Evolutionary conservation across 371 early-diverging fungal species (phyloP).

Genomic region (Fennellomyces sp.): DNA sequence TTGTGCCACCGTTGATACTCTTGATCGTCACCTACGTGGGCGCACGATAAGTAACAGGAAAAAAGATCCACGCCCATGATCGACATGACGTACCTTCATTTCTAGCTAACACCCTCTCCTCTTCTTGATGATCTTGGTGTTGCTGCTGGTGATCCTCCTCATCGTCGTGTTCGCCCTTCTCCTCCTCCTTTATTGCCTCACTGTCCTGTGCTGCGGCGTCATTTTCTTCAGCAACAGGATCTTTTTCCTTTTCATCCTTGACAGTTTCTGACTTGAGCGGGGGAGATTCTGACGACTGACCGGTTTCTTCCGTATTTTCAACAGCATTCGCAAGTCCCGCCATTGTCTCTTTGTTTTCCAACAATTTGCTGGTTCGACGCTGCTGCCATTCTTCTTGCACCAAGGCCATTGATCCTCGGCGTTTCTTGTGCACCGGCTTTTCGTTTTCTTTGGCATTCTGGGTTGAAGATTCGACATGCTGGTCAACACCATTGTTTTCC

Average conservation of each 20-base stretch:
- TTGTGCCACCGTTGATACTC: conserved; percentile 32
- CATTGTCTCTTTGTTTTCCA: conserved; percentile 3
- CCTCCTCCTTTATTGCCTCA: neutral
- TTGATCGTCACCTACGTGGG: conserved; percentile 25
- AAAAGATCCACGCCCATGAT: neutral
- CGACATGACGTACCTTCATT: neutral
- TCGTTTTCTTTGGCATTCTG: neutral
- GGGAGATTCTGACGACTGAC: neutral
- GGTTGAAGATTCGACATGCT: neutral
- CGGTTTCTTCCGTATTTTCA: neutral
- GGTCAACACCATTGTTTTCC: neutral
- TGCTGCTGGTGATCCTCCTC: neutral
- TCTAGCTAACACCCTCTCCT: neutral
- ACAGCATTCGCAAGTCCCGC: neutral
- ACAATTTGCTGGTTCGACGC: conserved; percentile 8
- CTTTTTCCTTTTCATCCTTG: neutral
- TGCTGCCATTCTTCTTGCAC: conserved; percentile 17
- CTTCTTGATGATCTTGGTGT: neutral
- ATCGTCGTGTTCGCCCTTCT: neutral
- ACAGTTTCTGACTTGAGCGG: neutral
- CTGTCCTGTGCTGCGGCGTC: neutral
- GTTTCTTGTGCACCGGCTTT: conserved; percentile 1
- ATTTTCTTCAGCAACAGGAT: neutral
- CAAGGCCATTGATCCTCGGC: conserved; percentile 5
- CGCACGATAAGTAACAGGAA: too few species aligned